Evolutionary conservation across 2,329 filamentous ascomycete species (phyloP), one percentile per base, ranked within the genome.

Genomic region (Fusarium compactum): DNA sequence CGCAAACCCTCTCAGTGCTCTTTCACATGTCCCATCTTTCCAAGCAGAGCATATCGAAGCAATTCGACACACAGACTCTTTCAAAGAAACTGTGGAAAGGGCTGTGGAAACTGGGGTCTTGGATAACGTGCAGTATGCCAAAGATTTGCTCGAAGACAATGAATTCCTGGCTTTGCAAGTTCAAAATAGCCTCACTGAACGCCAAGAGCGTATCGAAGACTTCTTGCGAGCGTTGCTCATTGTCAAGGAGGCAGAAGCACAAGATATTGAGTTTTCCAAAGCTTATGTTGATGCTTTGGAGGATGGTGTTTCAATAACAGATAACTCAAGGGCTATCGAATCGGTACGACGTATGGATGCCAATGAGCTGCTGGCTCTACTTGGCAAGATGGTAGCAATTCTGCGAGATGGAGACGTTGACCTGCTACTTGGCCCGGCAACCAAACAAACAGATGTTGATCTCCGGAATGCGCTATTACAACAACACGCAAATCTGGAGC

Each of bases 1-100:
- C 73, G 91, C 91, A 41, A 95, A 94, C 72, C 88, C 91, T 1
- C 82, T 94, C 6, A 93, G 90, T 65, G 78, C 93, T 6, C 84
- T 95, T 34, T 79, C 90, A 12, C 80, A 81, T 4, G 65, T 66
- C 25, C 46, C 70, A 78, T 9, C 20, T 25, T 69, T 93, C 2
- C 85, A 91, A 53, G 74, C 81, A 2, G 87, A 91, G 64, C 90
- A 93, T 70, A 78, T 91, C 10, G 88, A 93, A 70, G 90, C 91
- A 14, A 79, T 92, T 10, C 87, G 92, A 38, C 91, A 87, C 62
- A 80, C 93, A 20, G 84, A 87, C 4, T 95, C 93, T 3, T 95
- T 95, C 74, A 87, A 84, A 55, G 79, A 76, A n/a, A 77, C 82
- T 32, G 80, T 90, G 10, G 87, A 91, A 71, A 73, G 71, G 6